These are phyloP conservation scores for Scytalidium sp. DNA, from an alignment of 2,329 filamentous ascomycete genomes.

Conservation along the genomic window DNA sequence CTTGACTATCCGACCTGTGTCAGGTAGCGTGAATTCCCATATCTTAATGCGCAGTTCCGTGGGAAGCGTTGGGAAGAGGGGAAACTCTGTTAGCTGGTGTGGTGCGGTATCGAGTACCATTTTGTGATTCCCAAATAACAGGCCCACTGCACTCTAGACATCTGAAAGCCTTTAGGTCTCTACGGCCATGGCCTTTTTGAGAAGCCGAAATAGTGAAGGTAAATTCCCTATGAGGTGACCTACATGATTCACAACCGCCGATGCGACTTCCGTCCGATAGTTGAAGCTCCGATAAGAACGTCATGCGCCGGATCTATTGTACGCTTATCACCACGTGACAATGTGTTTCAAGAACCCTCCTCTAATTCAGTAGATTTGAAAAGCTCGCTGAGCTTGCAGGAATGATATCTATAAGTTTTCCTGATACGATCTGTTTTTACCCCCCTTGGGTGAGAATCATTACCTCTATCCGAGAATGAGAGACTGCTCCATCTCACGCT, in stretches of 20 bases:
- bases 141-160: not conserved
- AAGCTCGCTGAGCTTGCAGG: no score
- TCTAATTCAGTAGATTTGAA: no score
- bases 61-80: slow-evolving; percentile 20
- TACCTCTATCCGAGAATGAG: no score
- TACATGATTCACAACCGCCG: not conserved
- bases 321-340: not conserved
- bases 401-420: no score
- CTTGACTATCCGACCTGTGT: slow-evolving; percentile 18
- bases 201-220: not conserved
- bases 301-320: not conserved
- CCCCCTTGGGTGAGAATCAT: no score
- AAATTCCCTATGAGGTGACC: not conserved
- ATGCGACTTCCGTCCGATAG: not conserved
- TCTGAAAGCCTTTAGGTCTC: not conserved
- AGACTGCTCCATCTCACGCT: no score
- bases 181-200: not conserved
- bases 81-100: slow-evolving; percentile 7
- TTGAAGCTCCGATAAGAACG: not conserved
- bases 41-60: slow-evolving; percentile 23
- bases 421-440: no score
- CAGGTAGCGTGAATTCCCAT: slow-evolving; percentile 12
- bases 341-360: no score
- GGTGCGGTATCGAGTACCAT: not conserved
- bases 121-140: not conserved